Evolutionary conservation across 257 asterid genomes (phyloP), one percentile per base, ranked within the genome.

Genomic region (Parsonsia alboflavescens): DNA sequence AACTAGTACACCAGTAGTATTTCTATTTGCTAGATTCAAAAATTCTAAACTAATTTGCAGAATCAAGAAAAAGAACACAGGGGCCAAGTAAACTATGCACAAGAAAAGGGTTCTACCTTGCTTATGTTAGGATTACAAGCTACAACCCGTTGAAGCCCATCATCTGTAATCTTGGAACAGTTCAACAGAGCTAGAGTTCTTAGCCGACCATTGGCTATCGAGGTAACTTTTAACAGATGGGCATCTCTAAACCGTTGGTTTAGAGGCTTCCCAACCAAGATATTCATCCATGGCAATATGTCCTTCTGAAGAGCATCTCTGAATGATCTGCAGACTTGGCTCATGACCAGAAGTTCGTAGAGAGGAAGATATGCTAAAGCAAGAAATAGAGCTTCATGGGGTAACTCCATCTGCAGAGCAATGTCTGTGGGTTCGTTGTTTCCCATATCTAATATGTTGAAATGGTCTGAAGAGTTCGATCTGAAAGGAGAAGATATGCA

Each of bases 301-400:
- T 94, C 97, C 16, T 76, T 56, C 52, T 82, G 54, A 61, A 90
- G 67, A 49, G 95, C 96, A 39, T 92, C 88, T 80, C 84, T 82
- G 10, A 92, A 61, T 48, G 97, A 90, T 77, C 68, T 82, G 84
- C 93, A 94, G 26, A 94, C 96, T 82, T 75, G 83, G 1, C 78
- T 54, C 81, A 85, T 78, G 48, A 79, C 53, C 28, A 90, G 44
- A 56, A 94, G 95, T 68, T 92, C 93, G 52, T 61, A 85, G 4
- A 91, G 79, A 67, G 91, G 95, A 56, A 91, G 91, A 71, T 88
- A 90, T 28, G 92, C 49, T 56, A 94, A 77, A 13, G 85, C 90
- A 42, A 84, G 85, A 86, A 88, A 92, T 6, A 94, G 53, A 15
- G 97, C 86, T 82, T 85, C 96, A 54, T 89, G 85, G 57, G 95